These are phyloP conservation scores for Pyrus communis DNA, from an alignment of 306 rosid genomes.

Conservation along the genomic window DNA sequence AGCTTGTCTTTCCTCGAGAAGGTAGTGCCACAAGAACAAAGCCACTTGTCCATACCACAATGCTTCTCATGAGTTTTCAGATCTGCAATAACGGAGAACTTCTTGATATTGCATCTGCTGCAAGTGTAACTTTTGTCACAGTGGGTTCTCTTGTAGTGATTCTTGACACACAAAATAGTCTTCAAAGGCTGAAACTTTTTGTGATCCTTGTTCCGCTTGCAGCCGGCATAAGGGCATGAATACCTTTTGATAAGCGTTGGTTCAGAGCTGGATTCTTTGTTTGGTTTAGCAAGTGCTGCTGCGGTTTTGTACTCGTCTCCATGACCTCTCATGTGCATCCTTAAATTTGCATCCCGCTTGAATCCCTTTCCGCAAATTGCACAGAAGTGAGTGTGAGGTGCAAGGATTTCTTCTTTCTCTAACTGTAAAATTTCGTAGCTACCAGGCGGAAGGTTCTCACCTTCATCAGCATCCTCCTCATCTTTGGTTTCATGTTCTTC, in stretches of 20 bases:
- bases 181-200: slow-evolving; percentile 89
- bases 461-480: slow-evolving; percentile 85
- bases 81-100: slow-evolving; percentile 93
- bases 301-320: slow-evolving; percentile 96
- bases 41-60: slow-evolving; percentile 98
- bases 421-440: slow-evolving; percentile 87
- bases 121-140: slow-evolving; percentile 95
- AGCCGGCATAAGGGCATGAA: slow-evolving; percentile 85
- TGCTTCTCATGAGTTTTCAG: slow-evolving; percentile 99
- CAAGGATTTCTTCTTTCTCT: slow-evolving; percentile 96
- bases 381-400: slow-evolving; percentile 97
- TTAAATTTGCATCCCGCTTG: slow-evolving; percentile 94
- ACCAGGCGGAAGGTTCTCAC: slow-evolving; percentile 89
- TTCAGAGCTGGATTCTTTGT: slow-evolving; percentile 58
- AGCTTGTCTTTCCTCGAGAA: slow-evolving; percentile 99
- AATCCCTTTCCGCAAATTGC: slow-evolving; percentile 96
- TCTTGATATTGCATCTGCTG: slow-evolving; percentile 90
- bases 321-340: slow-evolving; percentile 99
- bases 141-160: slow-evolving; percentile 98
- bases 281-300: slow-evolving; percentile 95
- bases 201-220: slow-evolving; percentile 96
- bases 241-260: slow-evolving; percentile 77
- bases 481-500: slow-evolving; percentile 87
- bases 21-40: slow-evolving; percentile 99
- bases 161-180: slow-evolving; percentile 93